phyloP scores from a whole-genome alignment of 495 filamentous ascomycete genomes.

The Tuber umbilicatum region DNA sequence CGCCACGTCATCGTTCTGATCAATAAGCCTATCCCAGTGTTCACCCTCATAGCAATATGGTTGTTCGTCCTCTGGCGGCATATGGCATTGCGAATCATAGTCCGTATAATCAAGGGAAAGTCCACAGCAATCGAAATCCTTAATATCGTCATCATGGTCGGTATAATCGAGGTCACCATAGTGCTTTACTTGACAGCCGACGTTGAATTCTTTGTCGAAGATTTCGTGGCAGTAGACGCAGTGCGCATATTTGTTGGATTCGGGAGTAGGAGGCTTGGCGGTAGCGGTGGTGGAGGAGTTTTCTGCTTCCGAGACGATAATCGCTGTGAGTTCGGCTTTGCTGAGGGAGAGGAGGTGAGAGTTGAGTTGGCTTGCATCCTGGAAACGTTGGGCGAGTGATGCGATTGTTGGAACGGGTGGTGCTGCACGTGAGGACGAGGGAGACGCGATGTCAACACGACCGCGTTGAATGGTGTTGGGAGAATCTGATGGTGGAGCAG shows the following conservation, averaged over 20 bases:
- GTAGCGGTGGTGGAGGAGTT: neutral
- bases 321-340: neutral
- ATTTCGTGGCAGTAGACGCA: slow-evolving; percentile 30
- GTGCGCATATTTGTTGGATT: slow-evolving; percentile 11
- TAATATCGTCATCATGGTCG: neutral
- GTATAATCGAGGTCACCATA: slow-evolving; percentile 7
- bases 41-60: slow-evolving; percentile 17
- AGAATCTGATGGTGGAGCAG: neutral
- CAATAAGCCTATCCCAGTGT: slow-evolving; percentile 14
- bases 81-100: neutral
- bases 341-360: neutral
- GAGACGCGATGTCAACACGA: neutral
- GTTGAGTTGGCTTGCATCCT: neutral
- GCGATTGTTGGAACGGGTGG: neutral
- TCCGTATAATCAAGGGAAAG: slow-evolving; percentile 16
- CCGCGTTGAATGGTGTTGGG: neutral
- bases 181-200: slow-evolving; percentile 18
- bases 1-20: neutral
- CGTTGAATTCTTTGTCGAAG: slow-evolving; percentile 16
- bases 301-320: neutral
- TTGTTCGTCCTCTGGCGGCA: slow-evolving; percentile 3
- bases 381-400: neutral
- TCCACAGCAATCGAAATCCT: slow-evolving; percentile 19
- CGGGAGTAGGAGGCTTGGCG: neutral
- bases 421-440: neutral